phyloP scores from a whole-genome alignment of 495 filamentous ascomycete species.

The Aspergillus homomorphus region DNA sequence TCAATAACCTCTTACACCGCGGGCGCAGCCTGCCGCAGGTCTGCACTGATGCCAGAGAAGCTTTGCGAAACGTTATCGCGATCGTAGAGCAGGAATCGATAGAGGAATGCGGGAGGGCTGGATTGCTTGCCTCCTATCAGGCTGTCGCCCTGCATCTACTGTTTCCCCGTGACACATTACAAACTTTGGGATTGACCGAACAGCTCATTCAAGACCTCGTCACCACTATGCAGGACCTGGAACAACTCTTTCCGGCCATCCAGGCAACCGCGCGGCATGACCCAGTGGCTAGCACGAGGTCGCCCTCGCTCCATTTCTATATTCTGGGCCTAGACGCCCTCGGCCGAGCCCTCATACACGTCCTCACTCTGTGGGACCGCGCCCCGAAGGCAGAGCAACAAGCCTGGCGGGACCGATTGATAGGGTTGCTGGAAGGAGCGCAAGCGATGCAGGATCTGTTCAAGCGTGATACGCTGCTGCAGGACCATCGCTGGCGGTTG shows the following conservation, averaged over 20 bases:
- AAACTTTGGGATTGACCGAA: neutral
- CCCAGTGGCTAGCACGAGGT: neutral
- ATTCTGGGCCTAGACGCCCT: neutral
- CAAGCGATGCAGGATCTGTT: neutral
- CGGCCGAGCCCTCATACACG: neutral
- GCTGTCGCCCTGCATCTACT: neutral
- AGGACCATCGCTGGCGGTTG: neutral
- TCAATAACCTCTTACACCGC: slow-evolving; percentile 4
- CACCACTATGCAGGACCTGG: neutral
- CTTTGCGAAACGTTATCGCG: neutral
- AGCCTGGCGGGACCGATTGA: neutral
- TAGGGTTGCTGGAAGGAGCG: neutral
- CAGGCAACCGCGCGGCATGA: neutral
- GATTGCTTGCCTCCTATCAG: neutral
- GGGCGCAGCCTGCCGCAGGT: neutral
- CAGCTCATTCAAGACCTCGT: neutral
- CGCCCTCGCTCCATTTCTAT: neutral
- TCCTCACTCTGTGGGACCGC: neutral
- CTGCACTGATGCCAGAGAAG: neutral
- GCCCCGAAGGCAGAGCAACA: neutral
- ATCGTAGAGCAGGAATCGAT: neutral
- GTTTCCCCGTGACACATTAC: neutral
- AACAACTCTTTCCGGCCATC: neutral
- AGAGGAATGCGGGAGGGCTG: neutral
- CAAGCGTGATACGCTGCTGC: neutral